Conservation (phyloP, 2,329 filamentous ascomycete species). For the Mycocentrospora acerina region DNA sequence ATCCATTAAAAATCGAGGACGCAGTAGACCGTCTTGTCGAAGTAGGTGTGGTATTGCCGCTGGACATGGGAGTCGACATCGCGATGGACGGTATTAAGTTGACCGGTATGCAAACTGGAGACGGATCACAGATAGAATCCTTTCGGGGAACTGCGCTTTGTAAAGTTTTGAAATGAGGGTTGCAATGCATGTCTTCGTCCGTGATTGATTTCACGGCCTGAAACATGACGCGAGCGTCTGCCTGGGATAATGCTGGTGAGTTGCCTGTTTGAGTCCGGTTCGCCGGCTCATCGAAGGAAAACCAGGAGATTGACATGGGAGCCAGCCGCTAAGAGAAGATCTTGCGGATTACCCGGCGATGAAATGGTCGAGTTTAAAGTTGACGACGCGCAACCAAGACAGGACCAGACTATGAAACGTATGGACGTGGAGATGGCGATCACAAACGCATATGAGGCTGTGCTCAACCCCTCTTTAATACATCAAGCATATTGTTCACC, state of each 20-base stretch:
- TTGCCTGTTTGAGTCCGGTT: conserved; percentile 13
- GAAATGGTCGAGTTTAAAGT: conserved; percentile 3
- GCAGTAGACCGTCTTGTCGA: conserved; percentile 13
- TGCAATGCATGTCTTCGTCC: conserved; percentile 16
- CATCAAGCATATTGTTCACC: conserved; percentile 6
- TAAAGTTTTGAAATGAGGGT: conserved; percentile 17
- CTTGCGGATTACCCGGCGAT: background rate
- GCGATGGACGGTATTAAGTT: conserved; percentile 7
- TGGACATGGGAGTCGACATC: conserved; percentile 12
- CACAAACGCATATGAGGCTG: too few relatives aligned
- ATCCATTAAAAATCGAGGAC: conserved; percentile 17
- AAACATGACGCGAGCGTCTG: conserved; percentile 11
- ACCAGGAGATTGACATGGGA: conserved; percentile 6
- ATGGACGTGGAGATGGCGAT: too few relatives aligned
- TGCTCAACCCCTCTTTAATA: conserved; percentile 5
- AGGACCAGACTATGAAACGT: too few relatives aligned
- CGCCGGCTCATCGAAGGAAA: conserved; percentile 15
- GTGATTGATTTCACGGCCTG: conserved; percentile 16
- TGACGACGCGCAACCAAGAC: conserved; percentile 1
- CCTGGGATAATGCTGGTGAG: conserved; percentile 21
- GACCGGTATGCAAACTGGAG: conserved; percentile 1
- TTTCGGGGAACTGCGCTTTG: conserved; percentile 13
- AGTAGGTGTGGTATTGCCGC: conserved; percentile 17
- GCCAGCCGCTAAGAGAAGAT: conserved; percentile 2
- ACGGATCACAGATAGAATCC: background rate